Percentiles rank a stretch among this genome's conserved stretches.
These are phyloP conservation scores for Ogataea methanolica DNA, from an alignment of 805 yeast genomes.

Conservation along the genomic window DNA sequence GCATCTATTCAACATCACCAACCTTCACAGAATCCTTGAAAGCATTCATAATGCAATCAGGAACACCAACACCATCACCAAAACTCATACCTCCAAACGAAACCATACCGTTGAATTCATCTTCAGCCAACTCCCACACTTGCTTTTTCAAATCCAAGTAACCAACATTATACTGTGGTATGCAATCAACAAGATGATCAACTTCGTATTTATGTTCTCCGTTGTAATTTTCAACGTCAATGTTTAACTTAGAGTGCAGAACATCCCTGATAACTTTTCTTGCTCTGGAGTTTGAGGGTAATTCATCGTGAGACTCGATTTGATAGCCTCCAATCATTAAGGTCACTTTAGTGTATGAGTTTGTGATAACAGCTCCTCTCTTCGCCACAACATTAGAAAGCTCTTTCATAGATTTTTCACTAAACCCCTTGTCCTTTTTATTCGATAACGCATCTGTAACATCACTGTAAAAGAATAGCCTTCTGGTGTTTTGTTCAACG, in stretches of 20 bases:
- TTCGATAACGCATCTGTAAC: slow-evolving; percentile 10
- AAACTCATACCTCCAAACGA: slow-evolving; percentile 77
- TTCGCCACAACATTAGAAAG: slow-evolving; percentile 14
- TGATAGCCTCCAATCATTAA: slow-evolving; percentile 81
- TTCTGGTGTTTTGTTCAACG: slow-evolving; percentile 51
- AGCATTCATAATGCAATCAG: slow-evolving; percentile 72
- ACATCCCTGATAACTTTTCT: slow-evolving; percentile 20
- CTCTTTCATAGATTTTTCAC: slow-evolving; percentile 7
- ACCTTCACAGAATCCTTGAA: slow-evolving; percentile 49
- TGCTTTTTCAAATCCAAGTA: slow-evolving; percentile 42
- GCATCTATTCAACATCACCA: slow-evolving; percentile 2
- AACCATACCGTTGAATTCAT: slow-evolving; percentile 36
- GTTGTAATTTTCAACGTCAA: slow-evolving; percentile 13
- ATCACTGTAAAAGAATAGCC: slow-evolving; percentile 19
- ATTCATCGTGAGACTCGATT: slow-evolving; percentile 11
- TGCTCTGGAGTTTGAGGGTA: slow-evolving; percentile 20
- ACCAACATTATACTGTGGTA: slow-evolving; percentile 79
- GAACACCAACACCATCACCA: slow-evolving; percentile 82
- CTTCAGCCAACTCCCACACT: slow-evolving; percentile 30
- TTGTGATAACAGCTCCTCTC: slow-evolving; percentile 15
- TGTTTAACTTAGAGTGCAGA: slow-evolving; percentile 14
- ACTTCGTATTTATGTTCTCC: slow-evolving; percentile 27
- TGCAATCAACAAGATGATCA: slow-evolving; percentile 49
- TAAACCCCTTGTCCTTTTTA: neutral
- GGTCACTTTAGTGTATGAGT: slow-evolving; percentile 65